Percentiles rank a stretch among this genome's conserved stretches.
These are phyloP conservation scores for Selenicereus undatus DNA, from an alignment of 148 eudicot genomes.

Conservation along the genomic window DNA sequence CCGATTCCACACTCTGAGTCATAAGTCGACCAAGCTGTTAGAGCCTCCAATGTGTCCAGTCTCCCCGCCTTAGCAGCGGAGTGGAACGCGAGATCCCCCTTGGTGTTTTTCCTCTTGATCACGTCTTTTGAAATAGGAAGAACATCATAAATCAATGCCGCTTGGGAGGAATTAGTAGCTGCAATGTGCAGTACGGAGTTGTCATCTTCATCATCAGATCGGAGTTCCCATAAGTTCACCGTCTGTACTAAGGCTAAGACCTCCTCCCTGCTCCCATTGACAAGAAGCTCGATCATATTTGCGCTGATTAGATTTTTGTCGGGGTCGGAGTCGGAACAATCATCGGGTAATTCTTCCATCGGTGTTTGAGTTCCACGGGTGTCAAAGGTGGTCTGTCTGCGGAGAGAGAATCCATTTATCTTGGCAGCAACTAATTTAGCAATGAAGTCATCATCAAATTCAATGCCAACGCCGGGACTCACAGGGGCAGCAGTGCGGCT, in stretches of 20 bases:
- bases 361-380: too few species aligned
- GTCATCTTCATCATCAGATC: constrained; percentile 32
- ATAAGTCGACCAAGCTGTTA: neutral
- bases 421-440: too few species aligned
- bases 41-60: neutral
- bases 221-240: constrained; percentile 11
- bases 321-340: neutral
- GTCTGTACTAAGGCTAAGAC: neutral
- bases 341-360: too few species aligned
- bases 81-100: constrained; percentile 9
- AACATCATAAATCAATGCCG: neutral
- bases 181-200: constrained; percentile 31
- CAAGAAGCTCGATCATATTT: neutral
- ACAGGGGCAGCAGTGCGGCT: too few species aligned
- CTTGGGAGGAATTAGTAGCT: constrained; percentile 17
- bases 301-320: neutral
- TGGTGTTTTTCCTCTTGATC: neutral
- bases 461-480: too few species aligned
- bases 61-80: neutral
- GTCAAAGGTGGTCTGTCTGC: too few species aligned
- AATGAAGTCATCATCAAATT: too few species aligned
- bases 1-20: neutral
- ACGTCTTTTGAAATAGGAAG: neutral
- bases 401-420: too few species aligned
- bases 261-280: neutral